phyloP scores from a whole-genome alignment of 139 green algal species.

The Chlamydomonas sphaeroides region DNA sequence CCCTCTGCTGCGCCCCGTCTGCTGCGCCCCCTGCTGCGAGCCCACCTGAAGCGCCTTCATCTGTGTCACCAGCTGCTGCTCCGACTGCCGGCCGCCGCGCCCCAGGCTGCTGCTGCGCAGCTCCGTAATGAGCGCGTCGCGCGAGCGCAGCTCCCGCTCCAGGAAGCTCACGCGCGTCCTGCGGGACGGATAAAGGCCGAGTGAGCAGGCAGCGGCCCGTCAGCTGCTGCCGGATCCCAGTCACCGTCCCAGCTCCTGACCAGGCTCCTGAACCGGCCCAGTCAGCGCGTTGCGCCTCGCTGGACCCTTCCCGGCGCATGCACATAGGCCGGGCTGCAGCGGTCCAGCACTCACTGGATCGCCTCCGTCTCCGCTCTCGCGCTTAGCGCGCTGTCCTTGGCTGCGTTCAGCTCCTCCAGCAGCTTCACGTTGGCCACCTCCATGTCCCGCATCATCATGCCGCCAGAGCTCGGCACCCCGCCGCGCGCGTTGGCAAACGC shows the following conservation, averaged over 20 bases:
- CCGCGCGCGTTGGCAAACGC: not conserved
- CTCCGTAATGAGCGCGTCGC: constrained; percentile 29
- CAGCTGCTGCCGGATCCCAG: too few species aligned
- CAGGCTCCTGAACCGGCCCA: too few species aligned
- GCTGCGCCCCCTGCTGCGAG: not conserved
- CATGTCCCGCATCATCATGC: constrained; percentile 1
- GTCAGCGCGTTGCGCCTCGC: too few species aligned
- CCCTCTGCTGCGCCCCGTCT: too few species aligned
- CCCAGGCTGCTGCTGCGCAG: constrained; percentile 25
- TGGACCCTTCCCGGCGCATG: too few species aligned
- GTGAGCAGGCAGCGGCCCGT: too few species aligned
- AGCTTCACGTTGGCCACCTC: constrained; percentile 29
- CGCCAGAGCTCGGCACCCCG: not conserved
- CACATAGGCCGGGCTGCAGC: too few species aligned
- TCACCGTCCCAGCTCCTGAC: too few species aligned
- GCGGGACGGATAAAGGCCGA: not conserved
- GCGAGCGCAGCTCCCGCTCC: constrained; percentile 34
- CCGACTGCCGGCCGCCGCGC: not conserved
- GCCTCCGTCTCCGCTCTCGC: constrained; percentile 34
- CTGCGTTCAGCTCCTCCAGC: constrained; percentile 20
- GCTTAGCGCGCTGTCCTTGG: constrained; percentile 7
- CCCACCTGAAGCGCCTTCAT: constrained; percentile 32
- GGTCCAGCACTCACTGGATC: constrained; percentile 24
- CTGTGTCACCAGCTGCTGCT: not conserved
- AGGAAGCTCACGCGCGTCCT: constrained; percentile 31